phyloP scores from a whole-genome alignment of 2,329 filamentous ascomycete genomes.

The Fusarium floridanum region DNA sequence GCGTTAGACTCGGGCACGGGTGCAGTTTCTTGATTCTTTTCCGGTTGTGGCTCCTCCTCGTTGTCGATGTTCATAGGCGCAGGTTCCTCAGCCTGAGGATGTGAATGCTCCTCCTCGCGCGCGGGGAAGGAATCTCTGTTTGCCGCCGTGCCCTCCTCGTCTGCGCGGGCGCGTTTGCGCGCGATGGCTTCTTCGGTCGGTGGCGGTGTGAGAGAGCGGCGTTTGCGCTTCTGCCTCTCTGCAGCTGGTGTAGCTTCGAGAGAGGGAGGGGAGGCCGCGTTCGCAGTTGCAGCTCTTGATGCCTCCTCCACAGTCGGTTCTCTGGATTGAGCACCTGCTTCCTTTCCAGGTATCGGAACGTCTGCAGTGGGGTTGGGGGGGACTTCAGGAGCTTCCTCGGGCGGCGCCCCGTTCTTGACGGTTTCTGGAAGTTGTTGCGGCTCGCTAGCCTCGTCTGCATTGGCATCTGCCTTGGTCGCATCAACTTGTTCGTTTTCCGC shows the following conservation, averaged over 20 bases:
- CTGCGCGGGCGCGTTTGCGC: slow-evolving; percentile 67
- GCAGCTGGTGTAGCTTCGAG: slow-evolving; percentile 26
- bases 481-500: neutral
- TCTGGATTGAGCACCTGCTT: slow-evolving; percentile 18
- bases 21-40: slow-evolving; percentile 8
- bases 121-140: slow-evolving; percentile 19
- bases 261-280: slow-evolving; percentile 17
- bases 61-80: slow-evolving; percentile 30
- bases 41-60: slow-evolving; percentile 12
- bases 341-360: slow-evolving; percentile 16
- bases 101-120: slow-evolving; percentile 32
- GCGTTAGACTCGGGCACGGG: neutral
- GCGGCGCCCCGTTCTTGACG: slow-evolving; percentile 18
- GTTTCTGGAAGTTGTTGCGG: slow-evolving; percentile 14
- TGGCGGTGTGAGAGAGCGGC: slow-evolving; percentile 73
- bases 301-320: slow-evolving; percentile 21
- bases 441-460: slow-evolving; percentile 11
- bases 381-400: slow-evolving; percentile 11
- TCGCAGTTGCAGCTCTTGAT: slow-evolving; percentile 21
- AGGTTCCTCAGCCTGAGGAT: slow-evolving; percentile 9
- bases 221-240: slow-evolving; percentile 72
- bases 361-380: slow-evolving; percentile 2
- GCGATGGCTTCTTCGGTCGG: slow-evolving; percentile 66
- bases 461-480: slow-evolving; percentile 3
- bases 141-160: slow-evolving; percentile 40